Evolutionary conservation across 2,329 filamentous ascomycete species (phyloP).

Genomic region (Curvularia lunata): DNA sequence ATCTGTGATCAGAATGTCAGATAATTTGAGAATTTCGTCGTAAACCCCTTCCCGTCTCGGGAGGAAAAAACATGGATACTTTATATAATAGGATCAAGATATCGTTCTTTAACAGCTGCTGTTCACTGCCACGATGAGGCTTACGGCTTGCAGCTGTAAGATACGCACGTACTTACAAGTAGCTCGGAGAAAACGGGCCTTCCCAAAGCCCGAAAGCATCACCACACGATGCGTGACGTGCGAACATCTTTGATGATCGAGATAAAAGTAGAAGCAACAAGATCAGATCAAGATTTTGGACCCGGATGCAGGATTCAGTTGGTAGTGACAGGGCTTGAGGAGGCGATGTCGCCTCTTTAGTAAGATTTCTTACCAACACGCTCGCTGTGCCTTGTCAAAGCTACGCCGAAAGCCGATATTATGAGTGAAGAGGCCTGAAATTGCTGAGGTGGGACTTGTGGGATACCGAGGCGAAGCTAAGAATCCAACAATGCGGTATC

Average conservation of each 20-base stretch:
- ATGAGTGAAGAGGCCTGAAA: constrained; percentile 17
- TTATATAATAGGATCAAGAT: constrained; percentile 16
- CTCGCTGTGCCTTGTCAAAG: constrained; percentile 3
- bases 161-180: constrained; percentile 21
- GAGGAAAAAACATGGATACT: constrained; percentile 8
- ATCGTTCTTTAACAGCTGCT: constrained; percentile 6
- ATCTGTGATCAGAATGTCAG: constrained; percentile 14
- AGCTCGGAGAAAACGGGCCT: constrained; percentile 17
- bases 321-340: constrained; percentile 11
- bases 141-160: constrained; percentile 11
- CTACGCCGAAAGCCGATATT: constrained; percentile 16
- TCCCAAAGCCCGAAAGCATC: constrained; percentile 21
- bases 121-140: constrained; percentile 27
- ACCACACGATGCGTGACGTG: constrained; percentile 17
- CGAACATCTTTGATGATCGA: constrained; percentile 23
- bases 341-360: constrained; percentile 14
- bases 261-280: constrained; percentile 13
- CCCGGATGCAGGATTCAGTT: constrained; percentile 14
- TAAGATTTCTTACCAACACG: constrained; percentile 11
- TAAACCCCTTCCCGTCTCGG: background rate
- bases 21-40: background rate
- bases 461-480: constrained; percentile 28
- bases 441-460: constrained; percentile 26
- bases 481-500: constrained; percentile 15
- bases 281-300: constrained; percentile 17